A percentile compares a stretch with the other conserved stretches of the same genome.
Evolutionary conservation across 345 rosid species (phyloP).

Genomic region (Limnanthes douglasii): DNA sequence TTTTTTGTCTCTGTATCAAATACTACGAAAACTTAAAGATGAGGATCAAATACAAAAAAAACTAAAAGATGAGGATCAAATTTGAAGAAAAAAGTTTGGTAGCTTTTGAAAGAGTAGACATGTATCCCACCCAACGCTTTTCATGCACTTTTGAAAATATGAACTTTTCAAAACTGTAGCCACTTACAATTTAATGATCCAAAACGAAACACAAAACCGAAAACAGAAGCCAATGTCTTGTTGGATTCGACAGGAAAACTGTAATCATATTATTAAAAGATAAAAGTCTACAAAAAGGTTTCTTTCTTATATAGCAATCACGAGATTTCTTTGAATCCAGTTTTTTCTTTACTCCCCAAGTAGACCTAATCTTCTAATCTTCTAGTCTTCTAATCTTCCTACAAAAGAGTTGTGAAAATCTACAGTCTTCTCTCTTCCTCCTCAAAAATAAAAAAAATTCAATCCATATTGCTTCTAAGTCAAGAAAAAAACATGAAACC

Average conservation of each 20-base stretch:
- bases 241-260: conserved; percentile 11
- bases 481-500: conserved; percentile 15
- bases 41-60: too few species aligned
- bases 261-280: not conserved
- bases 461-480: conserved; percentile 8
- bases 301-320: conserved; percentile 62
- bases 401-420: conserved; percentile 17
- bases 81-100: too few species aligned
- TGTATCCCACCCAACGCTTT: too few species aligned
- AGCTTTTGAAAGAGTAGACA: too few species aligned
- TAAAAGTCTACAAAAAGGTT: conserved; percentile 7
- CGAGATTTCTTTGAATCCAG: conserved; percentile 65
- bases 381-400: conserved; percentile 11
- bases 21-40: too few species aligned
- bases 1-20: too few species aligned
- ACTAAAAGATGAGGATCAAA: too few species aligned
- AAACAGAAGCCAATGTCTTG: conserved; percentile 1
- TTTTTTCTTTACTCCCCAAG: conserved; percentile 22
- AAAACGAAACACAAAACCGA: not conserved
- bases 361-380: conserved; percentile 24
- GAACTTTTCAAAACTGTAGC: conserved; percentile 8
- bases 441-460: too few species aligned
- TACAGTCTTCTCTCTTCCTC: conserved; percentile 6
- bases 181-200: conserved; percentile 17
- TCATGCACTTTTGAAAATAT: too few species aligned